Evolutionary conservation across 2,329 filamentous ascomycete genomes (phyloP).

Genomic region (Colletotrichum nymphaeae): DNA sequence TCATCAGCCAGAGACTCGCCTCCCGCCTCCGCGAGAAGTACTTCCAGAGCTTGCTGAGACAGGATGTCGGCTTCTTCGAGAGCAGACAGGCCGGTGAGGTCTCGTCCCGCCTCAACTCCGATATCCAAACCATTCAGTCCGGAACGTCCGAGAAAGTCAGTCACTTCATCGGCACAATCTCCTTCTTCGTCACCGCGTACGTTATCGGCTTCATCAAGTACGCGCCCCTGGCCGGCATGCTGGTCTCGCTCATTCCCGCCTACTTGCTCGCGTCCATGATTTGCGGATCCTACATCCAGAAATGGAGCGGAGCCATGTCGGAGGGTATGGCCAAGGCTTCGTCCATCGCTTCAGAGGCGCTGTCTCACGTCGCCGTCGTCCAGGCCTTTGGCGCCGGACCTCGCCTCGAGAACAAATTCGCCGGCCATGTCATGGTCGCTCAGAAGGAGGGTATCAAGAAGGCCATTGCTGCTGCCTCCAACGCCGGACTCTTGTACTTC

Average conservation of each 20-base stretch:
- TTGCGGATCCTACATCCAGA: constrained; percentile 61
- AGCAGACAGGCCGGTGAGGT: constrained; percentile 66
- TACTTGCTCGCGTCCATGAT: constrained; percentile 65
- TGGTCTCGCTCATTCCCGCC: constrained; percentile 66
- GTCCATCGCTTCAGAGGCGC: constrained; percentile 65
- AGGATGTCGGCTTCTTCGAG: constrained; percentile 70
- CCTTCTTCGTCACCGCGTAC: constrained; percentile 72
- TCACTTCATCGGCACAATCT: constrained; percentile 64
- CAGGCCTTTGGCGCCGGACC: constrained; percentile 66
- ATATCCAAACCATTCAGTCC: constrained; percentile 69
- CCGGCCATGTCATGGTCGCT: constrained; percentile 60
- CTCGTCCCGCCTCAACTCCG: constrained; percentile 65
- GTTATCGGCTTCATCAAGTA: constrained; percentile 71
- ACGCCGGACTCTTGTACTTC: constrained; percentile 73
- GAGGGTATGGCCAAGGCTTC: constrained; percentile 61
- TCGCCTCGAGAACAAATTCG: constrained; percentile 66
- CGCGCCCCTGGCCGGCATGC: constrained; percentile 65
- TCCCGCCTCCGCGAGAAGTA: constrained; percentile 68
- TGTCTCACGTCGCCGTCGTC: constrained; percentile 64
- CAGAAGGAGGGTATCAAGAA: constrained; percentile 68
- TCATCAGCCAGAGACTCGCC: constrained; percentile 66
- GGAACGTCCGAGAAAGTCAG: constrained; percentile 75
- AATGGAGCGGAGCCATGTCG: constrained; percentile 55
- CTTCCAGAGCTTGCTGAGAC: constrained; percentile 63
- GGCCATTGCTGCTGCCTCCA: constrained; percentile 64